phyloP scores from a whole-genome alignment of 75 land plant genomes.

The Picea glauca region DNA sequence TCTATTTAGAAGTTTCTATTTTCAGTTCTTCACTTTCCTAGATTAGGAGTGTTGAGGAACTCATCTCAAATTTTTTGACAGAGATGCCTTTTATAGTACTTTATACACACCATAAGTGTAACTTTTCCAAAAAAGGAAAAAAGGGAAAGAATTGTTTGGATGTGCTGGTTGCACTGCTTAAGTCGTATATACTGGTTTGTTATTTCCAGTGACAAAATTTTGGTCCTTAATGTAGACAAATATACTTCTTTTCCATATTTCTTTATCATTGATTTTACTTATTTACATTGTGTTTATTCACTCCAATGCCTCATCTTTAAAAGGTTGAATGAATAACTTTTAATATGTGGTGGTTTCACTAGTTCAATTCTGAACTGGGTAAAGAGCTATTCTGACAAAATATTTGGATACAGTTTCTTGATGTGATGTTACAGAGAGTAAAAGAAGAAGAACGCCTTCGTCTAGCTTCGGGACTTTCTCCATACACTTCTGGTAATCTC shows the following conservation, averaged over 20 bases:
- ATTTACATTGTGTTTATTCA: neutral
- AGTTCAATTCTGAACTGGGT: neutral
- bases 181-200: neutral
- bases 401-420: slow-evolving; percentile 27
- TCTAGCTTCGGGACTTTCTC: slow-evolving; percentile 27
- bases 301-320: neutral
- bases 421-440: slow-evolving; percentile 45
- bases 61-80: neutral
- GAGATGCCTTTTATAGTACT: neutral
- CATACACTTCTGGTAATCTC: slow-evolving; percentile 15
- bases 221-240: neutral
- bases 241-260: neutral
- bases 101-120: neutral
- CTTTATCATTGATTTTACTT: neutral
- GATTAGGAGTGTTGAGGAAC: too few relatives aligned
- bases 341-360: slow-evolving; percentile 1
- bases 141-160: neutral
- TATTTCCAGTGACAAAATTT: neutral
- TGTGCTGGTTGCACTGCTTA: neutral
- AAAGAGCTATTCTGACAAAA: slow-evolving; percentile 3
- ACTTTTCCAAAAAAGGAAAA: neutral
- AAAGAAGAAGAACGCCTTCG: slow-evolving; percentile 50
- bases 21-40: too few relatives aligned
- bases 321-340: neutral
- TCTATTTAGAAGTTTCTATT: too few relatives aligned